These are phyloP conservation scores for Puccinia novopanici DNA, from an alignment of 1,284 basidiomycete genomes.

Conservation along the genomic window DNA sequence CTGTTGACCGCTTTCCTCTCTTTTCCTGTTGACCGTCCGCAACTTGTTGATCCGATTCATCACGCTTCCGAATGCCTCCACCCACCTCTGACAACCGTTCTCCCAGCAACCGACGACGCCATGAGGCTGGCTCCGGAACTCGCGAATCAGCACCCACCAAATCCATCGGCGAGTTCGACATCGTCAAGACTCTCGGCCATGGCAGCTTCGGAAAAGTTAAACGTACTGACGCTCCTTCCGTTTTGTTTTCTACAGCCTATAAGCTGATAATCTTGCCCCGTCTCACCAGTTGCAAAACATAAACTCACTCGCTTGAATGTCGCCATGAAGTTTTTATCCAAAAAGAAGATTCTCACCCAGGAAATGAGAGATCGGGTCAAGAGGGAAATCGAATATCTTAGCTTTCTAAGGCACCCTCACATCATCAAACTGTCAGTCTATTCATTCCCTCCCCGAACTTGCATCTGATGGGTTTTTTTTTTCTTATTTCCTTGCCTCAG, in stretches of 20 bases:
- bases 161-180: slow-evolving; percentile 46
- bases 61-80: slow-evolving; percentile 9
- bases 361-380: slow-evolving; percentile 50
- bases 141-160: slow-evolving; percentile 38
- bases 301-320: slow-evolving; percentile 45
- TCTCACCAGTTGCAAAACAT: slow-evolving; percentile 36
- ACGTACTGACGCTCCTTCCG: slow-evolving; percentile 16
- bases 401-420: slow-evolving; percentile 84
- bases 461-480: background rate
- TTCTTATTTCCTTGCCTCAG: slow-evolving; percentile 61
- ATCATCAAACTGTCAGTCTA: slow-evolving; percentile 85
- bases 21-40: background rate
- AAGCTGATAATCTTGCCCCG: too few relatives aligned
- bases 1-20: too few relatives aligned
- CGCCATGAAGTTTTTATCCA: slow-evolving; percentile 50
- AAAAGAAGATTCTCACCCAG: slow-evolving; percentile 49
- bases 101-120: slow-evolving; percentile 11
- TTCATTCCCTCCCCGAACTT: background rate
- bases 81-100: slow-evolving; percentile 4
- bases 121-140: background rate
- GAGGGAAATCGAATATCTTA: slow-evolving; percentile 79
- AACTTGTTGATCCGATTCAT: too few relatives aligned
- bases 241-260: background rate
- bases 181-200: slow-evolving; percentile 49
- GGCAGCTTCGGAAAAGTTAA: slow-evolving; percentile 51